Conservation (phyloP, 305 asterid species). For the Ilex paraguariensis region DNA sequence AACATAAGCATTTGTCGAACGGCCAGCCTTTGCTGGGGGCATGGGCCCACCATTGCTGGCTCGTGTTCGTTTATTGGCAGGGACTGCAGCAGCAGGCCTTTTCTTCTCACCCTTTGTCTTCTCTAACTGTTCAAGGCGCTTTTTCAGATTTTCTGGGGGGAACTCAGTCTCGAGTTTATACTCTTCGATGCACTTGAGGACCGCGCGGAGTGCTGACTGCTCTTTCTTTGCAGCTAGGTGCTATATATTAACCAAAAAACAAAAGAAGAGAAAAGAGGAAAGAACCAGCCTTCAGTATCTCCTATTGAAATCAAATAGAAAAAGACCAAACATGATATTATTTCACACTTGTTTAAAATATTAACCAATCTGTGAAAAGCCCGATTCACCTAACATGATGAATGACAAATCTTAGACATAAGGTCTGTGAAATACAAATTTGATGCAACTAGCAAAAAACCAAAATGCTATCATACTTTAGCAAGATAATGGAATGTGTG, state of each 20-base stretch:
- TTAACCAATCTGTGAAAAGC: no score
- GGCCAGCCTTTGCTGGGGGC: constrained; percentile 99
- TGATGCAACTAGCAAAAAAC: no score
- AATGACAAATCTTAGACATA: no score
- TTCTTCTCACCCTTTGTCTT: constrained; percentile 74
- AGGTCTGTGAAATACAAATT: no score
- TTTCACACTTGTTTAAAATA: no score
- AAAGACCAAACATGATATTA: no score
- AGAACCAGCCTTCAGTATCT: no score
- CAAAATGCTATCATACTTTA: no score
- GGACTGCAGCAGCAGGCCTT: constrained; percentile 62
- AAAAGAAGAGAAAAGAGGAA: not conserved
- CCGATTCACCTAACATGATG: no score
- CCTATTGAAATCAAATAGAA: no score
- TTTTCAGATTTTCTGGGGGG: constrained; percentile 82
- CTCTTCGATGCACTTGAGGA: constrained; percentile 86
- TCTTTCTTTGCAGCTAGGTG: constrained; percentile 94
- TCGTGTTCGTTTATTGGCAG: constrained; percentile 91
- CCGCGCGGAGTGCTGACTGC: constrained; percentile 91
- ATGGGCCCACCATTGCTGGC: constrained; percentile 83
- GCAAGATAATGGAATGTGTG: no score
- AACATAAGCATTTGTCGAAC: constrained; percentile 88
- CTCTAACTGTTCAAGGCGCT: constrained; percentile 82
- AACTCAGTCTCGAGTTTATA: constrained; percentile 82
- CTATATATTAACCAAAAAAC: constrained; percentile 28